Percentiles rank a stretch among this genome's conserved stretches.
Conservation (phyloP, 1,284 basidiomycete genomes). For the Salmacisia buchloeana region DNA sequence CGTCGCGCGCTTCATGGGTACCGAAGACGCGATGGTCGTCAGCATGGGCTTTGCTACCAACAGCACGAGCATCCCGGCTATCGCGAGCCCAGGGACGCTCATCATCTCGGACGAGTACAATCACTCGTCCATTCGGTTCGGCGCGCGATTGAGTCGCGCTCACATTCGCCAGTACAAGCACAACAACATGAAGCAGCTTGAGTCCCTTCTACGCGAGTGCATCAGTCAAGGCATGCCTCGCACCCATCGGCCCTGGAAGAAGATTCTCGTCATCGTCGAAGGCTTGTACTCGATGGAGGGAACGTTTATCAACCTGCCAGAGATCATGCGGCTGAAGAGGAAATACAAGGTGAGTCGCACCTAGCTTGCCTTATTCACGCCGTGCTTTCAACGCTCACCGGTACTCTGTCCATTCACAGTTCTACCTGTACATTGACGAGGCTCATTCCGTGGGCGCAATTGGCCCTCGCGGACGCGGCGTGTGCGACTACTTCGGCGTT, state of each 20-base stretch:
- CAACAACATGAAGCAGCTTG: conserved; percentile 82
- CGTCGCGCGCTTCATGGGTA: conserved; percentile 81
- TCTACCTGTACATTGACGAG: conserved; percentile 93
- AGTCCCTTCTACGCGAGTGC: conserved; percentile 75
- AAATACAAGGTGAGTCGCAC: conserved; percentile 75
- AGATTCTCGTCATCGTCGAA: conserved; percentile 91
- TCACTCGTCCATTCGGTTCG: conserved; percentile 90
- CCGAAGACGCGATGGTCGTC: conserved; percentile 79
- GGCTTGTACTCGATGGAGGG: conserved; percentile 99
- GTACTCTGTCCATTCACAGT: conserved; percentile 54
- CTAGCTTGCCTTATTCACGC: background rate
- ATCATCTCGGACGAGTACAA: conserved; percentile 97
- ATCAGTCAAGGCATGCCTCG: conserved; percentile 96
- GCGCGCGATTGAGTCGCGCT: conserved; percentile 81
- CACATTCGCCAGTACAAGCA: conserved; percentile 93
- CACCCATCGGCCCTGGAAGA: conserved; percentile 97
- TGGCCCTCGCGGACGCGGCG: conserved; percentile 86
- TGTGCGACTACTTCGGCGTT: conserved; percentile 89
- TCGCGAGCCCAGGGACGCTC: conserved; percentile 83
- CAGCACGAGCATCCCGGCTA: conserved; percentile 85
- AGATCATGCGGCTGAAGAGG: conserved; percentile 78
- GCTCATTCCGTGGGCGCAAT: conserved; percentile 95
- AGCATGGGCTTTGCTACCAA: conserved; percentile 99
- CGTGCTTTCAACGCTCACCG: background rate
- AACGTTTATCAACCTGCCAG: conserved; percentile 78